These are phyloP conservation scores for Sugiyamaella mastotermitis DNA, from an alignment of 805 yeast species.

Conservation along the genomic window DNA sequence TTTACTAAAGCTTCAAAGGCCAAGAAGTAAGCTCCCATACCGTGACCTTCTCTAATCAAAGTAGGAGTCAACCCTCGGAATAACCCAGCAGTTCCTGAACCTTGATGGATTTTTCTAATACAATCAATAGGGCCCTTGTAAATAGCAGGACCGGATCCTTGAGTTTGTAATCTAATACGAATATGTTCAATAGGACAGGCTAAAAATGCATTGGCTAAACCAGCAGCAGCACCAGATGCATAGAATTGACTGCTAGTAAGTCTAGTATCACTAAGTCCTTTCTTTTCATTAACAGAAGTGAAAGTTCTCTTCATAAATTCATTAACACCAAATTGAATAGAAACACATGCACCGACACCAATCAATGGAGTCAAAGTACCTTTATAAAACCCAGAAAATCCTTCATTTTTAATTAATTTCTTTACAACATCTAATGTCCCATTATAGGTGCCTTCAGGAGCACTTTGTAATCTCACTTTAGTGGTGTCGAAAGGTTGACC, in stretches of 20 bases:
- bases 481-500: constrained; percentile 98
- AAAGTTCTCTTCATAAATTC: constrained; percentile 88
- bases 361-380: constrained; percentile 90
- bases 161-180: constrained; percentile 90
- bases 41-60: constrained; percentile 74
- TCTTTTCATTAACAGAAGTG: constrained; percentile 36
- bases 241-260: constrained; percentile 65
- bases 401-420: constrained; percentile 70
- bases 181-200: constrained; percentile 95
- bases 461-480: constrained; percentile 87
- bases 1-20: constrained; percentile 86
- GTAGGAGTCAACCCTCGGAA: constrained; percentile 84
- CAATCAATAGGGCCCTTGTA: constrained; percentile 74
- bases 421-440: constrained; percentile 76
- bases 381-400: constrained; percentile 79
- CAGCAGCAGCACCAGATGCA: constrained; percentile 84
- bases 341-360: constrained; percentile 97
- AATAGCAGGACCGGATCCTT: constrained; percentile 48
- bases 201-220: constrained; percentile 79
- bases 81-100: constrained; percentile 45
- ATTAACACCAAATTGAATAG: constrained; percentile 91
- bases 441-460: constrained; percentile 65
- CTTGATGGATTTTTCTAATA: constrained; percentile 47
- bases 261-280: constrained; percentile 28
- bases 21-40: constrained; percentile 78